Evolutionary conservation across 176 grass and related monocot genomes (phyloP), one percentile per base, ranked within the genome.

Genomic region (Ensete ventricosum): DNA sequence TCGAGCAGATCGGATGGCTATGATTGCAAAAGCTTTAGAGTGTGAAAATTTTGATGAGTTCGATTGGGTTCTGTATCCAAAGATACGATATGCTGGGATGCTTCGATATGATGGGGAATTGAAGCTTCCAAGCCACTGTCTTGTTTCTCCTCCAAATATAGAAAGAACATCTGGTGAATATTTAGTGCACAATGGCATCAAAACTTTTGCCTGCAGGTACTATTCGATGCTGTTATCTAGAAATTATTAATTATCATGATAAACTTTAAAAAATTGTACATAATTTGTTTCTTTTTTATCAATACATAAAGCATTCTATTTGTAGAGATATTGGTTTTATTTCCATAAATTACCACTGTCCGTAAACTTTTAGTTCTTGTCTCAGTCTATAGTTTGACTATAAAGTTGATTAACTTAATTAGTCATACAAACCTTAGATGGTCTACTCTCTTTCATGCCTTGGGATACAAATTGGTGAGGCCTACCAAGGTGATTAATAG

Each of bases 201-300:
- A 81, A 53, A 96, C 92, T 19, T 96, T 96, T 73, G 92, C 92
- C 84, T 96, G 92, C 92, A 96, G 92, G 92, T 86, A 96, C 17
- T 2, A 50, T 69, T 9, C 66, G 8, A 14, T 16, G 34, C 4
- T 43, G 34, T 43, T 43, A 43, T 43, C 34, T 43, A 43, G 34
- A 43, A 43, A 43, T 43, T 43, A 4, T 43, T 43, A 43, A 43
- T 43, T 43, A 43, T 43, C 5, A 4, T 43, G 34, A 43, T 43
- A 6, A 43, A 43, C 34, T 43, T 43, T 43, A 43, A 43, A 43
- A 43, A 43, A 43, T 6, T 43, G 34, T 43, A 6, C 0, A 43
- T 43, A 0, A 17, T 17, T 60, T n/a, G 14, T 16, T 14, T 60
- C 17, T 60, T 60, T n/a, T 60, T 60, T 14, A 17, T 17, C 9